phyloP scores from a whole-genome alignment of 176 grass and related monocot genomes.

The Lolium perenne region DNA sequence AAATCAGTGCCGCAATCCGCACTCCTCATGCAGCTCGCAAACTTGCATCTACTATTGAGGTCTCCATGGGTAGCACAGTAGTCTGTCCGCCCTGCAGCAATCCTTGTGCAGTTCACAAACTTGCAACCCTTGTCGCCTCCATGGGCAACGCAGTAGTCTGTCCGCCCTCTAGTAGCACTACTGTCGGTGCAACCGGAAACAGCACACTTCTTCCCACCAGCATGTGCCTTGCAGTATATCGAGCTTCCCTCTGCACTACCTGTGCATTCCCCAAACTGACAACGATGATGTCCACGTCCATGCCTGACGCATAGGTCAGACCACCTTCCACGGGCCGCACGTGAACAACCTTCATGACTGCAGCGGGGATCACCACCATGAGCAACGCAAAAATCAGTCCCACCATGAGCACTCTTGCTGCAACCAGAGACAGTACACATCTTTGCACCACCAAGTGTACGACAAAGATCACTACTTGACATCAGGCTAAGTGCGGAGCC shows the following conservation, averaged over 20 bases:
- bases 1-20: slow-evolving; percentile 77
- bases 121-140: slow-evolving; percentile 51
- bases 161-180: slow-evolving; percentile 63
- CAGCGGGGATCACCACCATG: not conserved
- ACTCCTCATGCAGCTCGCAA: slow-evolving; percentile 60
- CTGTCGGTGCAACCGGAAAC: slow-evolving; percentile 72
- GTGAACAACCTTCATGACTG: not conserved
- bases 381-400: not conserved
- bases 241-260: no score
- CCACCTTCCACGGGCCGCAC: no score
- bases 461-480: no score
- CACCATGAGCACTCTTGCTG: not conserved
- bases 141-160: slow-evolving; percentile 76
- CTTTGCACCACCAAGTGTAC: no score
- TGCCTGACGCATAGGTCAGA: no score
- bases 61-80: slow-evolving; percentile 81
- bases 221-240: slow-evolving; percentile 73
- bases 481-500: no score
- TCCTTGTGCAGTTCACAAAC: slow-evolving; percentile 72
- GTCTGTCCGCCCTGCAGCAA: slow-evolving; percentile 65
- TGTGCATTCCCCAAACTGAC: no score
- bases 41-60: slow-evolving; percentile 60
- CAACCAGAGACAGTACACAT: not conserved
- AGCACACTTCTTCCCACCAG: slow-evolving; percentile 71
- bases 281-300: no score